phyloP scores from a whole-genome alignment of 352 stramenopile species.

The Phytophthora sansomeana region DNA sequence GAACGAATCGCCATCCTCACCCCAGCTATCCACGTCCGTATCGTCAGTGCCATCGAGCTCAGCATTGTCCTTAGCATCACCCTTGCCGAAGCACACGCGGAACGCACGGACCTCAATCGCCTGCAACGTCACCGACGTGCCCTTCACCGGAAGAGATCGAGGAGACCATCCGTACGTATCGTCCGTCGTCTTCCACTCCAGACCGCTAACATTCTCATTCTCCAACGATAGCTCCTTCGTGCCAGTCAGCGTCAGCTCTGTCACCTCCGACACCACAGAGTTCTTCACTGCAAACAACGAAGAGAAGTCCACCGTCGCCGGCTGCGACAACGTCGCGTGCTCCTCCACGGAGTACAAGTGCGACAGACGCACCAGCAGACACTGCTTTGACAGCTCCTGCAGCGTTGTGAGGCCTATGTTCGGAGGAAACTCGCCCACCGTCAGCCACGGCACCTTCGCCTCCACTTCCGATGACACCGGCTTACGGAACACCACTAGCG shows the following conservation, averaged over 20 bases:
- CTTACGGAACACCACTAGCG: no score
- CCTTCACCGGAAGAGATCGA: no score
- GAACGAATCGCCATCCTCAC: no score
- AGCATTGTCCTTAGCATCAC: no score
- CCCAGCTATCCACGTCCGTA: no score
- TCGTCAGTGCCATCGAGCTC: no score
- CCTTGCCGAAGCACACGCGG: slow-evolving; percentile 65
- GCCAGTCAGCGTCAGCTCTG: slow-evolving; percentile 91
- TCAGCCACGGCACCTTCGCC: slow-evolving; percentile 76
- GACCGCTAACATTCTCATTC: slow-evolving; percentile 27
- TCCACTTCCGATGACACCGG: slow-evolving; percentile 38
- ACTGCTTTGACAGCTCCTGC: slow-evolving; percentile 73
- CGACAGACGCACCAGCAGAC: no score
- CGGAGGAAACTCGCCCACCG: slow-evolving; percentile 74
- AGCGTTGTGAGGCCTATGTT: slow-evolving; percentile 96
- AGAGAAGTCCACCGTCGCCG: slow-evolving; percentile 76
- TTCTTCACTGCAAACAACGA: slow-evolving; percentile 63
- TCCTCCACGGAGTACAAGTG: no score
- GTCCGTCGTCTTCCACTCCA: no score
- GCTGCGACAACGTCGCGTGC: slow-evolving; percentile 73
- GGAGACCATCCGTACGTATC: slow-evolving; percentile 37
- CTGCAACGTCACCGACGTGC: slow-evolving; percentile 75
- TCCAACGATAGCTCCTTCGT: slow-evolving; percentile 62
- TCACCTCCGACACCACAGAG: slow-evolving; percentile 63
- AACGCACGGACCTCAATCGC: slow-evolving; percentile 96